A percentile compares a stretch with the other conserved stretches of the same genome.
Conservation (phyloP, 1,139 yeast species). For the Yamadazyma siamensis region DNA sequence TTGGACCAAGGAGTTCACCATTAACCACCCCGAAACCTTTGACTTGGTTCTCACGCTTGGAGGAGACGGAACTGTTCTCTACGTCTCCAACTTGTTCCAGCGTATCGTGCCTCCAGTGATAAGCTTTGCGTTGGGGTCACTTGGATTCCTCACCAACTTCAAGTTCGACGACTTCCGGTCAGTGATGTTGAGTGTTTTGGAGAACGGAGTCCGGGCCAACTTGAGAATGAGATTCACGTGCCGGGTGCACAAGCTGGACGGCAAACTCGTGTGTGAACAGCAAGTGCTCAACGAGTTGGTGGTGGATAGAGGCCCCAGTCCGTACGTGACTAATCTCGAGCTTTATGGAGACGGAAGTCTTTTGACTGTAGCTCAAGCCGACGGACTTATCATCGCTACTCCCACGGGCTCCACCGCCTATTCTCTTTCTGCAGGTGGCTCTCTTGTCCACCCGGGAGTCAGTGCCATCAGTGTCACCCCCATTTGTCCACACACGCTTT, state of each 20-base stretch:
- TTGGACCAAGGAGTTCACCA: slow-evolving; percentile 65
- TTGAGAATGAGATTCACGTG: slow-evolving; percentile 82
- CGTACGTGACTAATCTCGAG: slow-evolving; percentile 80
- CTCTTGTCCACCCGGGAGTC: slow-evolving; percentile 85
- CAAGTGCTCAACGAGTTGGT: slow-evolving; percentile 83
- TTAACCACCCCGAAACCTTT: slow-evolving; percentile 54
- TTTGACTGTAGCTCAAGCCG: slow-evolving; percentile 85
- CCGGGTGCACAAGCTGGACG: slow-evolving; percentile 54
- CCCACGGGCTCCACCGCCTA: slow-evolving; percentile 95
- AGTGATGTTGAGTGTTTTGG: slow-evolving; percentile 53
- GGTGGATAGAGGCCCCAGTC: slow-evolving; percentile 85
- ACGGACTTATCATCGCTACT: slow-evolving; percentile 82
- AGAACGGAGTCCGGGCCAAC: slow-evolving; percentile 72
- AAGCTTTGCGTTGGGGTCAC: slow-evolving; percentile 74
- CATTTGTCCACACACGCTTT: slow-evolving; percentile 86
- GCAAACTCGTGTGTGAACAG: slow-evolving; percentile 62
- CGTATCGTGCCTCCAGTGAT: slow-evolving; percentile 84
- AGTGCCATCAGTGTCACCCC: slow-evolving; percentile 89
- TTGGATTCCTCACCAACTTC: slow-evolving; percentile 80
- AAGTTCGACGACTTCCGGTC: slow-evolving; percentile 65
- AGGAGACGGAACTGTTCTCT: slow-evolving; percentile 88
- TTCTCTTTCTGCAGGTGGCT: slow-evolving; percentile 87
- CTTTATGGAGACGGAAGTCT: slow-evolving; percentile 78
- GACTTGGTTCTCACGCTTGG: slow-evolving; percentile 81
- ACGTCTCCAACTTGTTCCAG: slow-evolving; percentile 76